Evolutionary conservation across 2,329 filamentous ascomycete genomes (phyloP), one percentile per base, ranked within the genome.

Genomic region (Polychaeton citri): DNA sequence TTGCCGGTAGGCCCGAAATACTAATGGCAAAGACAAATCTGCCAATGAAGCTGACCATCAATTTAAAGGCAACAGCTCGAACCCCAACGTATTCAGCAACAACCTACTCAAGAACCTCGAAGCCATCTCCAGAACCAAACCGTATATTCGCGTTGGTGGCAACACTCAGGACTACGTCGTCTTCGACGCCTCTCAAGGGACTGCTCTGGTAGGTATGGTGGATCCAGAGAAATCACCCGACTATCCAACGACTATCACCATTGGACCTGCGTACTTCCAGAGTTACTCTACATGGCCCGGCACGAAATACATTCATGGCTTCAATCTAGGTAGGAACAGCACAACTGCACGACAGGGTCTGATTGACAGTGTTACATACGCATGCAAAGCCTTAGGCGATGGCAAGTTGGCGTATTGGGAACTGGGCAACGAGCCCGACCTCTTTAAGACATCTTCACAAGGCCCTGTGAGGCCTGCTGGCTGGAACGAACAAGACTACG

Each of bases 151-250:
- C 12, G 72, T 79, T 2, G 74, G 76, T 3, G 76, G 75, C n/a
- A 79, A 78, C 46, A 78, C 75, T 0, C 75, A 79, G 45, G 74
- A 79, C 56, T 76, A 71, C 43, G 72, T 72, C 4, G 60, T 79
- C 24, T 79, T 73, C 53, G 66, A 78, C 43, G 55, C 64, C 2
- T 64, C 63, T 3, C 65, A 75, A 5, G 50, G 61, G 1, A 57
- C 60, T 5, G 69, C 68, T 5, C 58, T 69, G 7, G 63, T 73
- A 34, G 73, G 73, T 19, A 72, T 64, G 2, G 58, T 69, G 35
- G 61, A 74, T 37, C 60, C 62, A 1, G 50, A 53, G 1, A 60
- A 65, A 16, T 74, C 72, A 0, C 41, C 54, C 0, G 74, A 79
- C 52, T 79, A 78, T 43, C 74, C 75, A 2, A 72, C 68, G 4